Conservation (phyloP, 805 yeast species). For the Candida sphagnicola region DNA sequence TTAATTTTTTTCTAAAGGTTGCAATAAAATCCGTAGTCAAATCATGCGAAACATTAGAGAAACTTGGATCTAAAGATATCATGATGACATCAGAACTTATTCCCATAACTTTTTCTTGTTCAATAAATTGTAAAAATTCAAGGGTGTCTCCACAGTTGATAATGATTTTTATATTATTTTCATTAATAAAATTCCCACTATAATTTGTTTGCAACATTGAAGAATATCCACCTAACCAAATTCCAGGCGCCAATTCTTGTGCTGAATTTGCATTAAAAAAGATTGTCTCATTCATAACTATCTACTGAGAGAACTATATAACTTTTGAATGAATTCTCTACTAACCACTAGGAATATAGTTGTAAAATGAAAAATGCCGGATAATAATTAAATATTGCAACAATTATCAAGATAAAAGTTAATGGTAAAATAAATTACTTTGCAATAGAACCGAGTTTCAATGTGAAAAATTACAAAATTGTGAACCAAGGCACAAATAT, state of each 20-base stretch:
- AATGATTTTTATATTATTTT: slow-evolving; percentile 30
- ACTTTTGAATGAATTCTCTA: no score
- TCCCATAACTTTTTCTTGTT: slow-evolving; percentile 13
- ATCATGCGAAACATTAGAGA: slow-evolving; percentile 15
- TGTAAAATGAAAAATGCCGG: no score
- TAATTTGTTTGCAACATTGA: slow-evolving; percentile 5
- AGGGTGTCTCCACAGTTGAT: slow-evolving; percentile 35
- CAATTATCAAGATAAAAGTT: neutral
- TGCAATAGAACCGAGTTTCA: neutral
- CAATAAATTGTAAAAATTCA: slow-evolving; percentile 24
- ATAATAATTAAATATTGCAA: neutral
- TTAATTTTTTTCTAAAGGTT: slow-evolving; percentile 31
- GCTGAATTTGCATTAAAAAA: slow-evolving; percentile 11
- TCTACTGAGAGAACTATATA: no score
- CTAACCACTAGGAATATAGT: no score
- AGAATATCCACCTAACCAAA: slow-evolving; percentile 24
- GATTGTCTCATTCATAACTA: neutral
- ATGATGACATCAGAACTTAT: slow-evolving; percentile 36
- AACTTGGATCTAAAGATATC: slow-evolving; percentile 34
- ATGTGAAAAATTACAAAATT: neutral
- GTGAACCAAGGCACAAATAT: neutral
- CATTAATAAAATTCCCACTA: slow-evolving; percentile 13
- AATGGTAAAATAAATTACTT: neutral
- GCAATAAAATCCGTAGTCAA: slow-evolving; percentile 21
- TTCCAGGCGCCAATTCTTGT: slow-evolving; percentile 24